These are phyloP conservation scores for Nicotiana obtusifolia DNA, from an alignment of 257 asterid species.

Conservation along the genomic window DNA sequence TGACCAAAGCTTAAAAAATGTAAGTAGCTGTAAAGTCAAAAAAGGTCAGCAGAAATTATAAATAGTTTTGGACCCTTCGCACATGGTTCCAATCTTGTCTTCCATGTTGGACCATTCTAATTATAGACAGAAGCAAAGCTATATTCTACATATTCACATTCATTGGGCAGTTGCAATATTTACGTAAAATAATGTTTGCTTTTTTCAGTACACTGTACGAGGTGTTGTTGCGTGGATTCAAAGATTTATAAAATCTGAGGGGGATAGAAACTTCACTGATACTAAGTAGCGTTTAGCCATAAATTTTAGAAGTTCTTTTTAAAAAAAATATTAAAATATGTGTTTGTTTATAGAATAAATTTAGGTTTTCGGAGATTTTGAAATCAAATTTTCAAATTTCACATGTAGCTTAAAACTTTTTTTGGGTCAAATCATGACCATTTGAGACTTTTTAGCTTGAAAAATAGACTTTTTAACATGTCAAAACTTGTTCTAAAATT, in stretches of 20 bases:
- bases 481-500: too few species aligned
- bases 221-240: not conserved
- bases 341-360: too few species aligned
- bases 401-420: too few species aligned
- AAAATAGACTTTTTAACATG: too few species aligned
- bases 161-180: not conserved
- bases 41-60: not conserved
- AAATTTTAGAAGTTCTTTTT: too few species aligned
- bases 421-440: too few species aligned
- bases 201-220: not conserved
- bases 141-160: not conserved
- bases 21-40: not conserved
- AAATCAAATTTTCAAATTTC: too few species aligned
- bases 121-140: not conserved
- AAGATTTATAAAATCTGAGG: not conserved
- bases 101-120: not conserved
- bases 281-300: too few species aligned
- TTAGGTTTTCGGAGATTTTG: too few species aligned
- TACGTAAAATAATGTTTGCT: not conserved
- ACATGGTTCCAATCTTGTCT: not conserved
- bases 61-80: not conserved
- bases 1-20: not conserved
- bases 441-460: too few species aligned
- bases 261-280: too few species aligned
- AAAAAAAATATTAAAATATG: too few species aligned